Evolutionary conservation across 352 stramenopile genomes (phyloP).

Genomic region (Sclerospora graminicola): DNA sequence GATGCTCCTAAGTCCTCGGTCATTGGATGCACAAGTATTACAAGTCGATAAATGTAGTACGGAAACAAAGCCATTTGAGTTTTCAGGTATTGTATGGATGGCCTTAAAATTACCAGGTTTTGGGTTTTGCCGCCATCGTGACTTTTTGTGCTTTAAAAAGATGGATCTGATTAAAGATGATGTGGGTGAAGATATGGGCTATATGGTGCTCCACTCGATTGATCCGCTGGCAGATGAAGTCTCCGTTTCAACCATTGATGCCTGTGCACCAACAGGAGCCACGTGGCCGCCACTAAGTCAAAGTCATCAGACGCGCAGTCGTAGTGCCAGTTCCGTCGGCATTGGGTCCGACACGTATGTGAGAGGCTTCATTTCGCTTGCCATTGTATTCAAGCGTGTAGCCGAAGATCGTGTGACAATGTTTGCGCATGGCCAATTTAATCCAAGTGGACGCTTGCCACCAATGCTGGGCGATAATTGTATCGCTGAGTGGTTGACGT

Average conservation of each 20-base stretch:
- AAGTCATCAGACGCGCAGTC: conserved; percentile 4
- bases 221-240: conserved; percentile 30
- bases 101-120: conserved; percentile 40
- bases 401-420: conserved; percentile 52
- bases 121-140: conserved; percentile 48
- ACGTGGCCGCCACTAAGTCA: conserved; percentile 18
- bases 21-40: conserved; percentile 49
- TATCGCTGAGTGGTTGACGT: conserved; percentile 49
- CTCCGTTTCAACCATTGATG: conserved; percentile 8
- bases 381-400: conserved; percentile 46
- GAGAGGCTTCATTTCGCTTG: conserved; percentile 52
- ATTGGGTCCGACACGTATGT: conserved; percentile 26
- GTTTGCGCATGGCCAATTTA: conserved; percentile 59
- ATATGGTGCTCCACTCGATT: conserved; percentile 61
- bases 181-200: conserved; percentile 52
- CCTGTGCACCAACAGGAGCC: conserved; percentile 7
- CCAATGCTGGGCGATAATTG: conserved; percentile 40
- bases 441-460: conserved; percentile 41
- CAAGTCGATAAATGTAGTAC: conserved; percentile 55
- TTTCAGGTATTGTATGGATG: conserved; percentile 64
- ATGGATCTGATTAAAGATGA: conserved; percentile 52
- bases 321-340: conserved; percentile 9
- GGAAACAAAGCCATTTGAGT: conserved; percentile 54
- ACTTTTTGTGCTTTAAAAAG: conserved; percentile 78
- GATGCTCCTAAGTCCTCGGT: conserved; percentile 41